phyloP scores from a whole-genome alignment of 805 yeast genomes.

The Ogataea populi-albae region DNA sequence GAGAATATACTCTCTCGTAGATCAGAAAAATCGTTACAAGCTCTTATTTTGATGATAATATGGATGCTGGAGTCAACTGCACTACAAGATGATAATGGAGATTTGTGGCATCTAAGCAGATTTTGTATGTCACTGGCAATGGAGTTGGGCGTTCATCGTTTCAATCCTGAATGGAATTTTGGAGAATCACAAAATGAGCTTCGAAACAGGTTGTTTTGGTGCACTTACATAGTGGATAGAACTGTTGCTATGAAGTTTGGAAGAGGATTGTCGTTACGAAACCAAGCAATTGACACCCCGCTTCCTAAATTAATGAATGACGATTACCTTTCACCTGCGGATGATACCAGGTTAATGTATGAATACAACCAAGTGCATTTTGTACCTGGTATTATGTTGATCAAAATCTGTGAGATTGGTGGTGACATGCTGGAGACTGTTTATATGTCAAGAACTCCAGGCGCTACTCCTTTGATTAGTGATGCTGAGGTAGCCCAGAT shows the following conservation, averaged over 20 bases:
- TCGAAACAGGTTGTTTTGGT: conserved; percentile 27
- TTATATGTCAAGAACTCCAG: conserved; percentile 24
- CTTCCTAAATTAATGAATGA: conserved; percentile 20
- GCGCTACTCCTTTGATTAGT: conserved; percentile 17
- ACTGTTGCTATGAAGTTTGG: conserved; percentile 27
- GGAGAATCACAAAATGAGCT: conserved; percentile 22
- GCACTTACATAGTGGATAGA: conserved; percentile 24
- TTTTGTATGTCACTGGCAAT: conserved; percentile 27
- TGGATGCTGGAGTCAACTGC: conserved; percentile 24
- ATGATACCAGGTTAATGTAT: conserved; percentile 2
- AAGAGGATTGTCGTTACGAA: conserved; percentile 25
- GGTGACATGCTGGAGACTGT: conserved; percentile 26
- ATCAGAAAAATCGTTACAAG: conserved; percentile 23
- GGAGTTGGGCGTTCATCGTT: conserved; percentile 28
- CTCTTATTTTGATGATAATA: conserved; percentile 19
- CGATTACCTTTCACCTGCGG: conserved; percentile 14
- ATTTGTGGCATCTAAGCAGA: conserved; percentile 26
- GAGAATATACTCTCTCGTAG: conserved; percentile 21
- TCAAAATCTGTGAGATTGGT: conserved; percentile 20
- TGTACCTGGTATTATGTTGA: conserved; percentile 18
- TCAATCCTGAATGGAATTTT: conserved; percentile 27
- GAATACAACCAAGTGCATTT: conserved; percentile 19
- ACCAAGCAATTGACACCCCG: conserved; percentile 27
- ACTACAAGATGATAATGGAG: conserved; percentile 25
- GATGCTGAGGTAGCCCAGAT: conserved; percentile 16